Conservation (phyloP, 208 protist species). For the Leishmania aethiopica region DNA sequence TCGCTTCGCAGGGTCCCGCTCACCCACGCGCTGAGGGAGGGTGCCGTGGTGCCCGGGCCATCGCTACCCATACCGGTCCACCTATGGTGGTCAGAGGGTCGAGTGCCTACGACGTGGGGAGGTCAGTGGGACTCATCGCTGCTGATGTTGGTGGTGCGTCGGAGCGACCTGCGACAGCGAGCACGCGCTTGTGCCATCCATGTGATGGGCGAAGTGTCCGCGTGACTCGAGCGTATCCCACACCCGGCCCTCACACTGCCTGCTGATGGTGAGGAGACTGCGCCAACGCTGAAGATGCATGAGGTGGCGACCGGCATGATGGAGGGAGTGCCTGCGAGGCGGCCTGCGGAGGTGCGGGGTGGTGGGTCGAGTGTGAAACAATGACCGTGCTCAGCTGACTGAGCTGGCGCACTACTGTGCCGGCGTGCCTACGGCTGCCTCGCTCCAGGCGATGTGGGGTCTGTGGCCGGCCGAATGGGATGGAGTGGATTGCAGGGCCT, state of each 20-base stretch:
- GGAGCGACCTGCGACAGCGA: no score
- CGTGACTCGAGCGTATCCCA: background rate
- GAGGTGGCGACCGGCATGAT: background rate
- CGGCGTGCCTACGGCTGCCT: background rate
- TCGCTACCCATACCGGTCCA: background rate
- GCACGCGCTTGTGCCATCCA: no score
- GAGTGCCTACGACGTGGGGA: background rate
- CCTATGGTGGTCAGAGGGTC: background rate
- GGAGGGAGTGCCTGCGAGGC: background rate
- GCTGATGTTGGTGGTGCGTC: background rate
- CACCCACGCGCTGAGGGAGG: background rate
- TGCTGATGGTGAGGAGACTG: background rate
- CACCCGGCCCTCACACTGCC: background rate
- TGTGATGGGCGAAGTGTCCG: background rate
- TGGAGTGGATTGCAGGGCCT: no score
- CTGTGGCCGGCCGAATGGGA: no score
- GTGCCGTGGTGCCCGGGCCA: background rate
- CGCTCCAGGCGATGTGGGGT: no score
- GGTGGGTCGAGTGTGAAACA: background rate
- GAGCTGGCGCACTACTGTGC: background rate
- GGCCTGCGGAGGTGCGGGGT: no score
- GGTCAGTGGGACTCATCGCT: background rate
- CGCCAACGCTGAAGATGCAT: background rate
- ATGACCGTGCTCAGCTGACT: background rate
- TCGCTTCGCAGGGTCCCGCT: background rate